Base-by-base conservation (phyloP, 2,329 filamentous ascomycete species). In the Alternaria longipes region DNA sequence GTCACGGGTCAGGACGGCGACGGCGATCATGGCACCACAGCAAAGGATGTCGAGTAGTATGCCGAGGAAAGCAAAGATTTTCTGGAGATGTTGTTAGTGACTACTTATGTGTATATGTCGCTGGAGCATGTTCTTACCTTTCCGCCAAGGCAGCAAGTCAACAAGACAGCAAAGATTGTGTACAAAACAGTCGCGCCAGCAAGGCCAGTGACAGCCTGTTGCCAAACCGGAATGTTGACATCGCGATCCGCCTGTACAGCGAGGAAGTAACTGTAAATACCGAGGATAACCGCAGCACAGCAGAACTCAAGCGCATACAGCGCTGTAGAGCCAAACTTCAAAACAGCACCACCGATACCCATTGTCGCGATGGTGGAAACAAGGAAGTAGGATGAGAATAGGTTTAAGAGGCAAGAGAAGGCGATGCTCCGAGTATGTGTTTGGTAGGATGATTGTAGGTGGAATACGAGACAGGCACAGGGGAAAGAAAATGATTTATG, bases 211-310 rank as follows among this genome's bases (percentile, higher is more conserved):
- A 95, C 91, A 28, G 91, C 92, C 57, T 89, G 89, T 61, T 90
- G 81, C 81, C 86, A 90, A 68, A 79, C 87, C 18, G 85, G 83
- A 67, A 94, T 93, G 59, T 73, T 59, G 14, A 89, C 78, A 68
- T 88, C 72, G 79, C 92, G 87, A 72, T 90, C 87, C 63, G 86
- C 78, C 14, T 94, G 86, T 8, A 90, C 86, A 8, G 90, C 88
- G 51, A 97, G 87, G 84, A 93, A 96, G 84, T 96, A 97, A 51
- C 89, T 90, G 84, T 90, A 80, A 63, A 95, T 86, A 68, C 86
- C 90, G 63, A 97, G 86, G 63, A 94, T 86, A 67, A 97, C 84
- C 60, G 85, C 88, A 8, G 90, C 84, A 77, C 88, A 91, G 75
- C 87, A 84, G 79, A 97, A 90, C 72, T 92, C 87, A 58, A 97